Percentiles rank a stretch among this genome's conserved stretches.
These are phyloP conservation scores for Cydonia oblonga DNA, from an alignment of 331 rosid species.

Conservation along the genomic window DNA sequence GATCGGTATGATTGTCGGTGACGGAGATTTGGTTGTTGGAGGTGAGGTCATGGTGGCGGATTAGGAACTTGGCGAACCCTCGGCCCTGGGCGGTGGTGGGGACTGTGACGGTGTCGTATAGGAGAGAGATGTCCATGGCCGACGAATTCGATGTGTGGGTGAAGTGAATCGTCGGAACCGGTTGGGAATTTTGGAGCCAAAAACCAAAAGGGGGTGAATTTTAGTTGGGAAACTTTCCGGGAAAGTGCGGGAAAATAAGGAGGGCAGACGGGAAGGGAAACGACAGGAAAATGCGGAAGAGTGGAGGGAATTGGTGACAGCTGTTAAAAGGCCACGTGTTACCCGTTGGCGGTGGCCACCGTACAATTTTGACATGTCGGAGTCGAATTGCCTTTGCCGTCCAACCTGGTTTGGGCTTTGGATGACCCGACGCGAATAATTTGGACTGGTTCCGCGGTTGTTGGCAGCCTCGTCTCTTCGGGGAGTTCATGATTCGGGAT, in stretches of 20 bases:
- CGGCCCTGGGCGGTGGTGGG: slow-evolving; percentile 34
- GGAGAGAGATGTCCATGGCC: slow-evolving; percentile 27
- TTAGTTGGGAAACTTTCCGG: background rate
- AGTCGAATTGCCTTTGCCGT: too few species aligned
- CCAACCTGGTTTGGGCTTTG: background rate
- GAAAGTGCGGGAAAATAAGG: slow-evolving; percentile 2
- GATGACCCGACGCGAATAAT: too few species aligned
- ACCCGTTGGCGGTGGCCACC: background rate
- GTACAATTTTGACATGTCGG: background rate
- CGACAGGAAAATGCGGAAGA: background rate
- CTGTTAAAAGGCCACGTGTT: background rate
- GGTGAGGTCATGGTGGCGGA: slow-evolving; percentile 22
- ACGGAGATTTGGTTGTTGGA: slow-evolving; percentile 22
- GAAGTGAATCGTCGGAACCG: background rate
- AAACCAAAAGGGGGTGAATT: background rate
- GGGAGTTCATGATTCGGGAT: too few species aligned
- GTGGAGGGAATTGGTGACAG: background rate
- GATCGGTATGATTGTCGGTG: slow-evolving; percentile 26
- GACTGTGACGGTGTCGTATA: slow-evolving; percentile 30
- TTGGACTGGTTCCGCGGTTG: too few species aligned
- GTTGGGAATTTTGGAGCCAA: background rate
- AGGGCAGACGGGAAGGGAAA: background rate
- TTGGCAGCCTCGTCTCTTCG: too few species aligned
- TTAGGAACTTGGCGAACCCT: slow-evolving; percentile 35
- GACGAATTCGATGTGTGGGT: background rate